A percentile compares a stretch with the other conserved stretches of the same genome.
Conservation (phyloP, 2,329 filamentous ascomycete genomes). For the Xylariaceae sp. region DNA sequence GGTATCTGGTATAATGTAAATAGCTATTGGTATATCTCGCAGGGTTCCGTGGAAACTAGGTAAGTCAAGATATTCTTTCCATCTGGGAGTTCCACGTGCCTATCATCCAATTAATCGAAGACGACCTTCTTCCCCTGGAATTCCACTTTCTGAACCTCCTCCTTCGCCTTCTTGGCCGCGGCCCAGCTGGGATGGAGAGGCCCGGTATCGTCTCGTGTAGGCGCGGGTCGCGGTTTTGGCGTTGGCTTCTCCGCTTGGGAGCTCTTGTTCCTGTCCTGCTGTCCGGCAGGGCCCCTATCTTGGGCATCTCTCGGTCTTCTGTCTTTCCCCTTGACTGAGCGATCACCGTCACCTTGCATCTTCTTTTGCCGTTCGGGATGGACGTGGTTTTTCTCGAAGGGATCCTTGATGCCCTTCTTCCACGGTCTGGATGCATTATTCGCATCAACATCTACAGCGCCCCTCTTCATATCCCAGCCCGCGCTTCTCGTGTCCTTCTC, state of each 20-base stretch:
- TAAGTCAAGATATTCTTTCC: neutral
- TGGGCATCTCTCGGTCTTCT: neutral
- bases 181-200: conserved; percentile 62
- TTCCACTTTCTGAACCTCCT: conserved; percentile 47
- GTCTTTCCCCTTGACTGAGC: neutral
- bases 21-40: neutral
- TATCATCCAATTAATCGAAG: conserved; percentile 47
- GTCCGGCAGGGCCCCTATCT: conserved; percentile 8
- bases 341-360: conserved; percentile 28
- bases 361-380: conserved; percentile 33
- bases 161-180: conserved; percentile 59
- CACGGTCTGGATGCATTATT: conserved; percentile 38
- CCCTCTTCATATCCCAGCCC: conserved; percentile 56
- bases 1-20: conserved; percentile 15
- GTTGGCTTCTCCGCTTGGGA: conserved; percentile 22
- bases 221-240: conserved; percentile 33
- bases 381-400: conserved; percentile 31
- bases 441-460: conserved; percentile 44
- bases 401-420: conserved; percentile 46
- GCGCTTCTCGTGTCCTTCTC: conserved; percentile 40
- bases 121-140: conserved; percentile 57
- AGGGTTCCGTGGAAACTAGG: neutral
- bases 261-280: conserved; percentile 6
- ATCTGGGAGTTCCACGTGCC: neutral
- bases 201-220: conserved; percentile 47